Base-by-base conservation (phyloP, 2,329 filamentous ascomycete species). In the Gliomastix tumulicola region DNA sequence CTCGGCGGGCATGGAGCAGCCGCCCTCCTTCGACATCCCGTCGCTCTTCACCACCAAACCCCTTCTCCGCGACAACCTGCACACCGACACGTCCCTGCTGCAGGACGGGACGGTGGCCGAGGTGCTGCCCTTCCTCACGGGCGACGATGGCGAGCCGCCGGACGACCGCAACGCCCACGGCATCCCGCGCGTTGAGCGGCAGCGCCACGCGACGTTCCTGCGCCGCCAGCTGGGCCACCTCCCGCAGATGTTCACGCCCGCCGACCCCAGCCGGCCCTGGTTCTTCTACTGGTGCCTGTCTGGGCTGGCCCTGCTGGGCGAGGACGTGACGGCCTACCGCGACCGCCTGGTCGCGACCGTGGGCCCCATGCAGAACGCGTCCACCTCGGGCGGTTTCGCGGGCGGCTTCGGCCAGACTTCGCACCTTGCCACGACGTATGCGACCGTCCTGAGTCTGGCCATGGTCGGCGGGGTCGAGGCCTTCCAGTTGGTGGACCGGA, bases 261-360 rank as follows among this genome's bases (percentile, higher is more conserved):
- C 88, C 47, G 92, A 98, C 66, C 83, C 92, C 21, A 89, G 85
- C 54, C 72, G 90, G 38, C 89, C 92, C 9, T 98, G 92, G 92
- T 76, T 95, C 51, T 72, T 95, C 45, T 97, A 96, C 65, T 98
- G 92, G 92, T 84, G 77, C 36, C 68, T 97, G 37, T 77, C 82
- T 22, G 88, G 77, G 3, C 68, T 98, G 45, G 68, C 74, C 19
- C 68, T 89, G 22, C 65, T 98, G 34, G 88, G 87, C 33, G 78
- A 88, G 53, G 86, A 95, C 55, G 68, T 76, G 33, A 60, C 61
- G 21, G 60, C 77, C 27, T 90, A 87, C 58, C 76, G 82, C 38
- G 66, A 83, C 45, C 71, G 74, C 62, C 76, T 90, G 40, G 65
- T 85, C 35, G 74, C 79, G 41, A 96, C 89, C 7, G 81, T 92